These are phyloP conservation scores for Alternaria hordeiaustralica DNA, from an alignment of 2,329 filamentous ascomycete species.

Conservation along the genomic window DNA sequence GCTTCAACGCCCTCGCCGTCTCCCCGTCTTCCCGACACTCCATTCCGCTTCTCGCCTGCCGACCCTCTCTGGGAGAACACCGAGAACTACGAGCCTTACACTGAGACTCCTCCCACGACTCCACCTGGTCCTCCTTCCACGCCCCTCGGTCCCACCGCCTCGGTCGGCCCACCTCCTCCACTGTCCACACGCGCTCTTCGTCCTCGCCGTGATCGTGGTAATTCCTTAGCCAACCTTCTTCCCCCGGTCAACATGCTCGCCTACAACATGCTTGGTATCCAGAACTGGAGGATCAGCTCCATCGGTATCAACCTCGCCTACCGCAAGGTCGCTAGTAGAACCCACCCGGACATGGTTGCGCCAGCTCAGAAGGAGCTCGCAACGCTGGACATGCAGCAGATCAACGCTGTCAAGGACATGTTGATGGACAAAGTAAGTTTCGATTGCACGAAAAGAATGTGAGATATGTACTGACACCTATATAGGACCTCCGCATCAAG, in stretches of 20 bases:
- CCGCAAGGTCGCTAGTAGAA: conserved; percentile 13
- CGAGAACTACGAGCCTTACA: conserved; percentile 25
- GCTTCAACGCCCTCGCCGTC: conserved; percentile 17
- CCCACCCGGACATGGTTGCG: conserved; percentile 32
- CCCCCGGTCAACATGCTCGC: conserved; percentile 20
- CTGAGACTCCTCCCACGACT: background rate
- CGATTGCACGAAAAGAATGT: background rate
- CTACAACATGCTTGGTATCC: conserved; percentile 26
- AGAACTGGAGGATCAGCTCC: conserved; percentile 15
- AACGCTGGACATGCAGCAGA: conserved; percentile 28
- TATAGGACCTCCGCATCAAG: conserved; percentile 2
- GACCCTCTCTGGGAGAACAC: conserved; percentile 25
- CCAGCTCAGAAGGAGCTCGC: conserved; percentile 19
- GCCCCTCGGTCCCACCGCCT: conserved; percentile 4
- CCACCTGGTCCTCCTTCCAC: background rate
- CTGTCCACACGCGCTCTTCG: background rate
- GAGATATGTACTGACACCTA: background rate
- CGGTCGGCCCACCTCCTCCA: background rate
- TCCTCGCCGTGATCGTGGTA: background rate
- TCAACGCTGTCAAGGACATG: conserved; percentile 35
- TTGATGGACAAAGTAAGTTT: conserved; percentile 13
- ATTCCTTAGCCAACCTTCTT: background rate
- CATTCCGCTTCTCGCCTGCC: conserved; percentile 11
- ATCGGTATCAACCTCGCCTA: conserved; percentile 27
- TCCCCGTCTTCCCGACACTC: conserved; percentile 10